Base-by-base conservation (phyloP, 2,329 filamentous ascomycete species). In the Clonostachys solani region DNA sequence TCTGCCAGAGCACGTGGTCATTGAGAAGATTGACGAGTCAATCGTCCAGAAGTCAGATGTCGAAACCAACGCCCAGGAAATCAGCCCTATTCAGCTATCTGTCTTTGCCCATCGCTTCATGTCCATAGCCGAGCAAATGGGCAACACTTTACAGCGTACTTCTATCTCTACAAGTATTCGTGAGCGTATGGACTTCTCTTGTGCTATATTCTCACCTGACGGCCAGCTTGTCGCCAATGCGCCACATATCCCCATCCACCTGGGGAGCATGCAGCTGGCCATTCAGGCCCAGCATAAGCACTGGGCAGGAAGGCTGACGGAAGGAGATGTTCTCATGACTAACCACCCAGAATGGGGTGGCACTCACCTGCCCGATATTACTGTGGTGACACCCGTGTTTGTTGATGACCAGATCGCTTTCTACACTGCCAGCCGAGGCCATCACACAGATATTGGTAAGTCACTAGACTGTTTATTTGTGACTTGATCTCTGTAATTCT, bases 61-160 rank as follows among this genome's bases (percentile, higher is more conserved):
- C 5, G 29, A 47, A 12, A 17, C 12, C 18, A 35, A 37, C 36
- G 12, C 36, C 17, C 34, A 19, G 17, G 36, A 42, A 15, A 43
- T 75, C 33, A 71, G 76, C 49, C 77, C 77, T 0, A 78, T 80
- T 38, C 65, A 73, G 33, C 67, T 81, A 3, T 77, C 72, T 12
- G 73, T 81, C 40, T 80, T 80, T 47, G 74, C 72, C 0, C 75
- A 80, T 53, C 66, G 77, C 0, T 80, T 81, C 63, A 80, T 81
- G 77, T 73, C 74, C 4, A 79, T 81, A 17, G 77, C 77, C 1
- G 77, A 81, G 49, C 77, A 81, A 50, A 81, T 80, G 77, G 77
- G 77, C 34, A 72, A 72, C 6, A 78, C 77, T 0, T 60, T 81
- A 15, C 76, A 80, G 45, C 75, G 77, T 53, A 81, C 77, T 0